phyloP scores from a whole-genome alignment of 139 green algal species.

The Coccomyxa sp. region DNA sequence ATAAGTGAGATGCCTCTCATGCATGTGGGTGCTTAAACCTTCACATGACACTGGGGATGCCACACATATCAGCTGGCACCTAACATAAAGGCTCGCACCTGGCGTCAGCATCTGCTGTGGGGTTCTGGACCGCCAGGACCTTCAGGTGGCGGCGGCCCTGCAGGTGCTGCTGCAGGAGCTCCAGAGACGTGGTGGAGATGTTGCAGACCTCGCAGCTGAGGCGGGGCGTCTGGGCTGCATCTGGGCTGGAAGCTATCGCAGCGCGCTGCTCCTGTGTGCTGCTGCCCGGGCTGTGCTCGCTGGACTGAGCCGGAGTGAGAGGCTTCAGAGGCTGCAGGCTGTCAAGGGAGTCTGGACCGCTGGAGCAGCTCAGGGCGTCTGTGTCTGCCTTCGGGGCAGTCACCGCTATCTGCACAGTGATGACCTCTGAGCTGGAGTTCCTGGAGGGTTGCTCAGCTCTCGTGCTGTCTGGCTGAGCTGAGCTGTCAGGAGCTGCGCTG shows the following conservation, averaged over 20 bases:
- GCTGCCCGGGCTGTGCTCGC: conserved; percentile 3
- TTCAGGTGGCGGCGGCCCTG: conserved; percentile 22
- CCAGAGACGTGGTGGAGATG: conserved; percentile 15
- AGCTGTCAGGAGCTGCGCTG: no score
- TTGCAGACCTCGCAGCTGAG: conserved; percentile 21
- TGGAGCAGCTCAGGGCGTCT: neutral
- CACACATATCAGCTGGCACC: no score
- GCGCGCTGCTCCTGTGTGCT: conserved; percentile 15
- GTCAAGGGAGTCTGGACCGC: neutral
- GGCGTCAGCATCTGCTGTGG: neutral
- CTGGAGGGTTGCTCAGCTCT: no score
- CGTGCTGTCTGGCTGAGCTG: no score
- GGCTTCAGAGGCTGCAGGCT: neutral
- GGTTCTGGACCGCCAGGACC: neutral
- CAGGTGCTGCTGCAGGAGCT: conserved; percentile 21
- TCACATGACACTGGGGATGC: no score
- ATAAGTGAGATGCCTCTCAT: no score
- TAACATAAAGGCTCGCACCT: no score
- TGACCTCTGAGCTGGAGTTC: no score
- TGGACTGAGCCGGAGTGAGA: neutral
- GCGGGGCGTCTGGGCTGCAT: no score
- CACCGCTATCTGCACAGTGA: neutral
- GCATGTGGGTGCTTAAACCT: no score
- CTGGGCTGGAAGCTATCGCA: no score
- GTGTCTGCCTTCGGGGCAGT: neutral